Evolutionary conservation across 179 eudicot species (phyloP), one percentile per base, ranked within the genome.

Genomic region (Beta macrorhiza): DNA sequence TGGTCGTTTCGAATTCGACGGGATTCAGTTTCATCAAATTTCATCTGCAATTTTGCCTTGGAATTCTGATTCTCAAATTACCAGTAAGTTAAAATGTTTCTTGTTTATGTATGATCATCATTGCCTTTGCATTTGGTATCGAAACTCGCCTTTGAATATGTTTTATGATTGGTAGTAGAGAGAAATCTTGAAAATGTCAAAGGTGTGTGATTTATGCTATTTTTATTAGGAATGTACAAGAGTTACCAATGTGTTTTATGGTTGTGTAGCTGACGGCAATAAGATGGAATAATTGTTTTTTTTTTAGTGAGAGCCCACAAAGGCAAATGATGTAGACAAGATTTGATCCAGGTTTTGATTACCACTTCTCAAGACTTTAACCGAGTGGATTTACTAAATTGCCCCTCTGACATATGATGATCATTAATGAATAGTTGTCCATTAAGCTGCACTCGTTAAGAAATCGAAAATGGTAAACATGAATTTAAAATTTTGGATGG

Each of bases 1-100:
- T 79, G 92, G 92, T 72, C 80, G 86, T 44, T 83, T 89, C 73
- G 80, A 81, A 7, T 82, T 91, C 64, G 88, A 82, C 19, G 86
- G 84, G 5, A 73, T 85, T 83, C 90, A 92, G 1, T 81, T 87
- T 78, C 87, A 88, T 10, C 84, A 88, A 5, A 83, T 88, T 78
- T 90, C 94, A 0, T 53, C 87, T 59, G 86, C 86, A 0, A 80
- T 87, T 81, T 78, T 83, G 17, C 75, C 95, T 7, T 76, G 86
- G 78, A 88, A 87, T 83, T 88, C 90, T 13, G 79, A 74, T 73
- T 72, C 93, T 69, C 80, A 75, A 5, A 62, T 80, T 5, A 81
- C 56, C 57, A 78, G 97, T 93, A 85, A 84, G 91, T 88, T 52
- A 17, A 64, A 25, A 51, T 5, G 71, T 79, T 59, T 15, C 37